Evolutionary conservation across 139 green algal genomes (phyloP), one percentile per base, ranked within the genome.

Genomic region (Chlorella sp.): DNA sequence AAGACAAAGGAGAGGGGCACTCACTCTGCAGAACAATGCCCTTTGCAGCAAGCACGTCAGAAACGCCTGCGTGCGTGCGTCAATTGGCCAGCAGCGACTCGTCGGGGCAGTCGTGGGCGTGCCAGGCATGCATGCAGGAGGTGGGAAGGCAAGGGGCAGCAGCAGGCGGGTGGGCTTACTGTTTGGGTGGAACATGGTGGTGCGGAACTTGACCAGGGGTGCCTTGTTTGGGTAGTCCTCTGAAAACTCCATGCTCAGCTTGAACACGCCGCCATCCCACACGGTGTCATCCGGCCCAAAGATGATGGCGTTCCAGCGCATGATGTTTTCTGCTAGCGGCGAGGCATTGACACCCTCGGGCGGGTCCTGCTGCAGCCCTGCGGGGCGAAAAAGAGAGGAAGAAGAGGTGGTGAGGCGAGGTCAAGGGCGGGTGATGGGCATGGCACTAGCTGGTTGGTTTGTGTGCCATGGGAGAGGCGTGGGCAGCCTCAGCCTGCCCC

Each of bases 151-250:
- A n/a, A n/a, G n/a, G n/a, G n/a, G n/a, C 69, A 11, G 64, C 28
- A 88, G 75, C 12, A 19, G 66, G 83, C 28, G 26, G 15, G 28
- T 22, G 19, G 12, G 26, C 94, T 93, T 68, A 98, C 96, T 96
- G 94, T 99, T 99, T 22, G 98, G 98, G 92, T 99, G 98, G 84
- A 99, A 99, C 92, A 99, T 96, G 15, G 93, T 96, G 0, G 95
- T 98, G 87, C 97, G 95, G 86, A 99, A 99, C 90, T 98, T 98
- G 64, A 99, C 98, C 4, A 95, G 90, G 0, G 98, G 98, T 0
- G 98, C 95, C 91, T 99, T 99, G 96, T 99, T 99, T 9, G 98
- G 98, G 87, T 99, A 99, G 40, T 99, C 98, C 86, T 99, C 98
- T 18, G 94, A 95, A 85, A 99, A 99, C 69, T 98, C 93, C 39